These are phyloP conservation scores for Penicillium crustosum DNA, from an alignment of 2,329 filamentous ascomycete species.

Conservation along the genomic window DNA sequence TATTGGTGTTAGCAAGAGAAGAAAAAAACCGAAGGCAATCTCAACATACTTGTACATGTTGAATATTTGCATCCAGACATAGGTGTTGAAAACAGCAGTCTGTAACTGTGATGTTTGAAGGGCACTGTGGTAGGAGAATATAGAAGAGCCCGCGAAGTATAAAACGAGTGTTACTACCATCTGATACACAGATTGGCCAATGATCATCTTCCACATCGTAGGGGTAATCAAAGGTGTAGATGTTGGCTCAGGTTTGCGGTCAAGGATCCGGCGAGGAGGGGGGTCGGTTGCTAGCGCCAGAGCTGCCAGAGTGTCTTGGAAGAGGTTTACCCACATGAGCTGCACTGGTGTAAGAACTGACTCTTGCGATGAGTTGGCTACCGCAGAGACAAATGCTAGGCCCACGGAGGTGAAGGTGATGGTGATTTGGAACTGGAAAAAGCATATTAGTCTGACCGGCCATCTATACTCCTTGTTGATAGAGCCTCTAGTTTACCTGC, in stretches of 20 bases:
- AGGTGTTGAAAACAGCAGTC: constrained; percentile 68
- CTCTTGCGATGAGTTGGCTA: constrained; percentile 54
- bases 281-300: constrained; percentile 63
- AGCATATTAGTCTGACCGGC: background rate
- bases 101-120: constrained; percentile 50
- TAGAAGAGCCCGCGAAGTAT: constrained; percentile 59
- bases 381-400: constrained; percentile 61
- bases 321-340: constrained; percentile 66
- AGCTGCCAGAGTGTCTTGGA: constrained; percentile 66
- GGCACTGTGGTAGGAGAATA: constrained; percentile 52
- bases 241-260: constrained; percentile 49
- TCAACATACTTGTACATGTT: constrained; percentile 59
- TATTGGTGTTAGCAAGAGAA: background rate
- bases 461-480: background rate
- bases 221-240: constrained; percentile 44
- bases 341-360: constrained; percentile 64
- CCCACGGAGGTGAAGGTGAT: constrained; percentile 66
- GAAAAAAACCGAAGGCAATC: too few species aligned
- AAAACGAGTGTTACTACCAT: constrained; percentile 38
- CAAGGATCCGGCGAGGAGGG: constrained; percentile 55
- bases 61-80: constrained; percentile 73
- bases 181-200: constrained; percentile 42
- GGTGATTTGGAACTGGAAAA: constrained; percentile 52
- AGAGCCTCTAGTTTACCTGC: constrained; percentile 48
- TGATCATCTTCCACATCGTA: constrained; percentile 46